A percentile compares a stretch with the other conserved stretches of the same genome.
Conservation (phyloP, 345 rosid genomes). For the Brassica incana region DNA sequence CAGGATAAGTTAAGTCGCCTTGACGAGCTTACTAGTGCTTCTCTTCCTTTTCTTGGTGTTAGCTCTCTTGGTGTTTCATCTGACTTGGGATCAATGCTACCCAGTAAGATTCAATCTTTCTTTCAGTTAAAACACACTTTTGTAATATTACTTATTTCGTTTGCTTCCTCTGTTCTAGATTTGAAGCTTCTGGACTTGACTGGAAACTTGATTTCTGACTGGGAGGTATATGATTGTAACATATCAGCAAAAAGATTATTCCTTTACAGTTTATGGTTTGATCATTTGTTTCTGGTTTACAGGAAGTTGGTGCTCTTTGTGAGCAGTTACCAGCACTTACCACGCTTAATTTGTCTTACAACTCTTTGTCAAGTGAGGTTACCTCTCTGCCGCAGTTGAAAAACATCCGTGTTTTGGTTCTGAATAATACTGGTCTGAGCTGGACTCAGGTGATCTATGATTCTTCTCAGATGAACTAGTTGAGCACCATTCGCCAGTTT, state of each 20-base stretch:
- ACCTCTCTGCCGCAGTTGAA: conserved; percentile 53
- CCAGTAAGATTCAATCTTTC: conserved; percentile 49
- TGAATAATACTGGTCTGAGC: conserved; percentile 63
- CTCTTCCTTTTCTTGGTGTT: conserved; percentile 75
- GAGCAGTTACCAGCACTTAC: conserved; percentile 66
- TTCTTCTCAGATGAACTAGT: conserved; percentile 6
- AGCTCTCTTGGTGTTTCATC: conserved; percentile 60
- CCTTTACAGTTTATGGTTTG: background rate
- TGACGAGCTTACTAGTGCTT: conserved; percentile 70
- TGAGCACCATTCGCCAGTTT: background rate
- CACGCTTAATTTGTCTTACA: conserved; percentile 68
- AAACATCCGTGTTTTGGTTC: conserved; percentile 65
- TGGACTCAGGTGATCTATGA: conserved; percentile 67
- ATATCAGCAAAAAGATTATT: background rate
- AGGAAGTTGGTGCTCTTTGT: conserved; percentile 73
- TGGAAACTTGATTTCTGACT: conserved; percentile 85
- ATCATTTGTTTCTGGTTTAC: conserved; percentile 28
- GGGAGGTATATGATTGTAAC: conserved; percentile 64
- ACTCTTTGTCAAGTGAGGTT: conserved; percentile 52
- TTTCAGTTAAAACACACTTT: background rate
- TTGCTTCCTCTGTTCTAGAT: conserved; percentile 47
- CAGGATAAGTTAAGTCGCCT: conserved; percentile 74
- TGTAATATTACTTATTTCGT: background rate
- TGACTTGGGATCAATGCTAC: conserved; percentile 49
- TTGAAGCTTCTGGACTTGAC: conserved; percentile 82